phyloP scores from a whole-genome alignment of 495 filamentous ascomycete species.

The Elaphomyces granulatus region DNA sequence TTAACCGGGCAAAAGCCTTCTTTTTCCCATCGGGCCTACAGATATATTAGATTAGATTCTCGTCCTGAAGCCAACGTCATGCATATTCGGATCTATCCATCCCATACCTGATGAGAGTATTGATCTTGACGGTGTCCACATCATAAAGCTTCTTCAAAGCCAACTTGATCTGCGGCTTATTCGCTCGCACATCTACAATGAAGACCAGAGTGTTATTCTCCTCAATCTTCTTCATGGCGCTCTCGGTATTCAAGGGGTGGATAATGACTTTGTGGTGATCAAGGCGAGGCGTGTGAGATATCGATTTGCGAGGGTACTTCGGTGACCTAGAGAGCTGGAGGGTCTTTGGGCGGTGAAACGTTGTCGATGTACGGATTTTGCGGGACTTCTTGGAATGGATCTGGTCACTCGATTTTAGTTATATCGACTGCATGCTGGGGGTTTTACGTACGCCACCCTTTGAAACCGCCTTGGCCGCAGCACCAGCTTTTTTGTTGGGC shows the following conservation, averaged over 20 bases:
- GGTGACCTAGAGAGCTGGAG: constrained; percentile 78
- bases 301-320: constrained; percentile 93
- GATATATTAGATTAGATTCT: constrained; percentile 14
- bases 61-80: no score
- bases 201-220: constrained; percentile 99
- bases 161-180: constrained; percentile 99
- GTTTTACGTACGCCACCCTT: constrained; percentile 47
- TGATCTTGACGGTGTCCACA: constrained; percentile 95
- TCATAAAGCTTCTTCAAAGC: constrained; percentile 99
- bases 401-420: constrained; percentile 32
- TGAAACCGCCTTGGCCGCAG: constrained; percentile 86
- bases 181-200: constrained; percentile 95
- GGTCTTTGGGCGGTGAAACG: constrained; percentile 96
- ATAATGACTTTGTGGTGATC: constrained; percentile 86
- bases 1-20: constrained; percentile 95
- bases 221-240: constrained; percentile 99
- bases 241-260: constrained; percentile 88
- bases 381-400: constrained; percentile 68
- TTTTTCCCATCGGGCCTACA: constrained; percentile 84
- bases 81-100: neutral
- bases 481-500: constrained; percentile 62
- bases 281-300: constrained; percentile 77
- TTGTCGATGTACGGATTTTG: constrained; percentile 84
- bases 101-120: constrained; percentile 86
- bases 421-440: constrained; percentile 1